phyloP scores from a whole-genome alignment of 306 rosid genomes.

The Corylus heterophylla region DNA sequence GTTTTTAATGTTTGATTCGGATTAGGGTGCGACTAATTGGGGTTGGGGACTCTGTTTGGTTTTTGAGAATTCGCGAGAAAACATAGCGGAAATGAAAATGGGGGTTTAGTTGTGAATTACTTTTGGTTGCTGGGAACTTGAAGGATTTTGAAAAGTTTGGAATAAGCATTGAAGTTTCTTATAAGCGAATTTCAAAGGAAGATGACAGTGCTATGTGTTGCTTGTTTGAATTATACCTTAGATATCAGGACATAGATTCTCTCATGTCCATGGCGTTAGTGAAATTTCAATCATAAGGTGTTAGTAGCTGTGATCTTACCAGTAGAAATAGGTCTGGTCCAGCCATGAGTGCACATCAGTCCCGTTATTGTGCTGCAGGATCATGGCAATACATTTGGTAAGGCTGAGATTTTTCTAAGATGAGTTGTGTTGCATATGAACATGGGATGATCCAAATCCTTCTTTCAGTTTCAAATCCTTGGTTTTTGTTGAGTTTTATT shows the following conservation, averaged over 20 bases:
- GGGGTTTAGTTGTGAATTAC: not conserved
- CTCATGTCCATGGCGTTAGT: not conserved
- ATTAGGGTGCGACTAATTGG: not conserved
- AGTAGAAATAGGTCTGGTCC: not conserved
- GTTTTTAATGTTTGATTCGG: not conserved
- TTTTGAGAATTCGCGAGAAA: not conserved
- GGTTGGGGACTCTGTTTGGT: not conserved
- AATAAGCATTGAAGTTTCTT: not conserved
- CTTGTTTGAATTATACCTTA: not conserved
- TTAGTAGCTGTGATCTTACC: not conserved
- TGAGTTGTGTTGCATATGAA: not conserved
- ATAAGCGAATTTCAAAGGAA: not conserved
- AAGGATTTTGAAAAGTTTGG: not conserved
- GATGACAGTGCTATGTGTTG: not conserved
- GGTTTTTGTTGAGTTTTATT: not conserved
- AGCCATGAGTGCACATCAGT: not conserved
- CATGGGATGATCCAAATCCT: not conserved
- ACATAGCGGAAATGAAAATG: not conserved
- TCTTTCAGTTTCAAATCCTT: slow-evolving; percentile 24
- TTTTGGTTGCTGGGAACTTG: not conserved
- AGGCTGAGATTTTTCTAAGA: not conserved
- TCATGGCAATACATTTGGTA: not conserved
- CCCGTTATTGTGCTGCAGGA: not conserved
- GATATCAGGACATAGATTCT: not conserved
- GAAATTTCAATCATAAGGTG: not conserved